Conservation (phyloP, 768 basidiomycete genomes). For the Pluteus cervinus region DNA sequence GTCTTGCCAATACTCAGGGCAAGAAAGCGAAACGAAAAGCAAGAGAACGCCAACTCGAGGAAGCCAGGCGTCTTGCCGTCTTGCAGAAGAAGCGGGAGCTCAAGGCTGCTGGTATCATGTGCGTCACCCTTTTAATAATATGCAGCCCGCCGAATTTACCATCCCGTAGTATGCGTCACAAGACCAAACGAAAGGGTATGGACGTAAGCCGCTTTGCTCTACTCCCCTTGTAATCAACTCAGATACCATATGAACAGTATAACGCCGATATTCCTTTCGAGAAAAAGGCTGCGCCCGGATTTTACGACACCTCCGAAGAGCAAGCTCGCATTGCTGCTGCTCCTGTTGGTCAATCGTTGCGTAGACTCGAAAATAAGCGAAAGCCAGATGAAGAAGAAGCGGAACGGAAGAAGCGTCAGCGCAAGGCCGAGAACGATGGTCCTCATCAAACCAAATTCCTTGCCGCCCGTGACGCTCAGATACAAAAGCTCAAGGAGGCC, state of each 20-base stretch:
- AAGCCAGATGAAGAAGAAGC: constrained; percentile 92
- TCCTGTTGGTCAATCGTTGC: constrained; percentile 85
- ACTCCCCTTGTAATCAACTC: constrained; percentile 4
- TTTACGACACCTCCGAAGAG: constrained; percentile 96
- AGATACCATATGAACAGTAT: constrained; percentile 47
- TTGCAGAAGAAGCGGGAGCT: constrained; percentile 97
- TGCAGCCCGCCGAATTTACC: constrained; percentile 1
- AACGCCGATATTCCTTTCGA: constrained; percentile 99
- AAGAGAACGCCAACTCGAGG: constrained; percentile 93
- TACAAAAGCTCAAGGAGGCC: constrained; percentile 95
- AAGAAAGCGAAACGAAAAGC: constrained; percentile 99
- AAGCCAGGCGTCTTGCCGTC: constrained; percentile 89
- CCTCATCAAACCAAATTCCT: constrained; percentile 90
- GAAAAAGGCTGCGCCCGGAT: constrained; percentile 91
- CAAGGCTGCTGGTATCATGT: constrained; percentile 98
- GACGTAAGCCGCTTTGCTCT: constrained; percentile 52
- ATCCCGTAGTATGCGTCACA: constrained; percentile 71
- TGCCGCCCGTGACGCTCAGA: constrained; percentile 95
- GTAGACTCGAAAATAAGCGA: constrained; percentile 93
- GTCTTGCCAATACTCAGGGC: constrained; percentile 97
- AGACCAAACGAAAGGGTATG: constrained; percentile 97
- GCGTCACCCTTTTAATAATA: constrained; percentile 20
- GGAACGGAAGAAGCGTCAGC: constrained; percentile 85
- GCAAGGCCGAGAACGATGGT: constrained; percentile 65
- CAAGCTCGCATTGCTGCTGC: constrained; percentile 82